Evolutionary conservation across 495 filamentous ascomycete genomes (phyloP).

Genomic region (Talaromyces borbonicus): DNA sequence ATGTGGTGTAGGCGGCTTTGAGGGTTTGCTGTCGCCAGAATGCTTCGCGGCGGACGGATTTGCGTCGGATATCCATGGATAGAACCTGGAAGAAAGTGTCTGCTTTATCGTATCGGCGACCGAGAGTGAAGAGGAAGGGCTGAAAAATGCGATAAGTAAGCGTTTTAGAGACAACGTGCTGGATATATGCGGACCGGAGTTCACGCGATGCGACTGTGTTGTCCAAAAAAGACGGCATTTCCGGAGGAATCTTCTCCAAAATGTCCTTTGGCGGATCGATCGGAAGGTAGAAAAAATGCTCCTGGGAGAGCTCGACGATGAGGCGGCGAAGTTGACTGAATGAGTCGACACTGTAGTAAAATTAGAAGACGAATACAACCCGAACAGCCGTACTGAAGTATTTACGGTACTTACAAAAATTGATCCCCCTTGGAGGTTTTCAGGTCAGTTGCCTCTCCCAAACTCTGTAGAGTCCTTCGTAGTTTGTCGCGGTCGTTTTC

Average conservation of each 20-base stretch:
- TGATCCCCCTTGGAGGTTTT: slow-evolving; percentile 48
- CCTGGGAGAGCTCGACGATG: slow-evolving; percentile 48
- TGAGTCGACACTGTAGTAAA: slow-evolving; percentile 43
- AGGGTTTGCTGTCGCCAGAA: slow-evolving; percentile 57
- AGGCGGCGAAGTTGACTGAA: slow-evolving; percentile 48
- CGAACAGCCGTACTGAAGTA: not conserved
- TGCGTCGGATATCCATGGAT: slow-evolving; percentile 51
- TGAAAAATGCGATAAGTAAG: slow-evolving; percentile 54
- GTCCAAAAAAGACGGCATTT: slow-evolving; percentile 40
- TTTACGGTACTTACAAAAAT: slow-evolving; percentile 48
- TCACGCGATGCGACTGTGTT: slow-evolving; percentile 38
- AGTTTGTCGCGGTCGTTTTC: slow-evolving; percentile 47
- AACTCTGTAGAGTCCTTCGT: slow-evolving; percentile 45
- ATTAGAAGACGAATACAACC: too few species aligned
- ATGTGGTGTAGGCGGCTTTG: slow-evolving; percentile 53
- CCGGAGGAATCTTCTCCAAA: slow-evolving; percentile 42
- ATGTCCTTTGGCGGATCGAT: slow-evolving; percentile 45
- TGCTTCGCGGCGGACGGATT: slow-evolving; percentile 51
- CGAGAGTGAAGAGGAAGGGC: slow-evolving; percentile 54
- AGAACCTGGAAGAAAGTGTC: slow-evolving; percentile 53
- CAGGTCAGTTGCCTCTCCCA: slow-evolving; percentile 51
- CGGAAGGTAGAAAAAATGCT: slow-evolving; percentile 48
- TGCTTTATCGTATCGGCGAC: slow-evolving; percentile 51
- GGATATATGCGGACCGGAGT: slow-evolving; percentile 50
- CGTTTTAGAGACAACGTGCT: slow-evolving; percentile 49